Conservation (phyloP, 768 basidiomycete species). For the Lyophyllum semitale region DNA sequence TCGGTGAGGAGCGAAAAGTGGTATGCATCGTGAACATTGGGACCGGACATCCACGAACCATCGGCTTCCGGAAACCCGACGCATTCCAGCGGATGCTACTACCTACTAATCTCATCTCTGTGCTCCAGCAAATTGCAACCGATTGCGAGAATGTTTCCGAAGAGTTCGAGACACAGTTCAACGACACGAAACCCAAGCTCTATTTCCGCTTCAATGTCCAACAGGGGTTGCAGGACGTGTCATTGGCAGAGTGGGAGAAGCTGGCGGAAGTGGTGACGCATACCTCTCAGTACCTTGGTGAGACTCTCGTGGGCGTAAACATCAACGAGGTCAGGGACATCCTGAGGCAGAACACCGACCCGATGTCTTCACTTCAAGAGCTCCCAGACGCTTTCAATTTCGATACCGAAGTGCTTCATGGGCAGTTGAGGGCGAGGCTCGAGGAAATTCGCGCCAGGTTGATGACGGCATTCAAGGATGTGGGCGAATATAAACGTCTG, state of each 20-base stretch:
- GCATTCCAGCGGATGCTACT: background rate
- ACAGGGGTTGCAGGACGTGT: constrained; percentile 12
- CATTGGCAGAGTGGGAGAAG: constrained; percentile 7
- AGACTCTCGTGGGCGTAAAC: background rate
- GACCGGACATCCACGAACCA: constrained; percentile 1
- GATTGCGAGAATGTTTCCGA: constrained; percentile 10
- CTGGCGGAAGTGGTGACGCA: constrained; percentile 11
- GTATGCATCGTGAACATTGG: constrained; percentile 11
- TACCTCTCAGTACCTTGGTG: background rate
- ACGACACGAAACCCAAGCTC: background rate
- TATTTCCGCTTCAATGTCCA: constrained; percentile 16
- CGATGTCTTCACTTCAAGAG: too few relatives aligned
- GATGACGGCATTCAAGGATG: too few relatives aligned
- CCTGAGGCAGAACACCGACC: background rate
- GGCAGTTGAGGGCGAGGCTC: too few relatives aligned
- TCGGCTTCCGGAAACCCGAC: background rate
- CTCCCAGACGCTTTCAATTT: too few relatives aligned
- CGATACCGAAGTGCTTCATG: too few relatives aligned
- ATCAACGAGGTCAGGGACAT: background rate
- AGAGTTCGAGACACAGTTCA: background rate
- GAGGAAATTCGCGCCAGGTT: too few relatives aligned
- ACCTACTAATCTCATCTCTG: background rate
- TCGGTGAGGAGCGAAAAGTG: background rate
- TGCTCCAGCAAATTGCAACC: constrained; percentile 1
- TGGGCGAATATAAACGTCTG: too few relatives aligned